Conservation (phyloP, 169 alveolate genomes). For the Cryptosporidium meleagridis region DNA sequence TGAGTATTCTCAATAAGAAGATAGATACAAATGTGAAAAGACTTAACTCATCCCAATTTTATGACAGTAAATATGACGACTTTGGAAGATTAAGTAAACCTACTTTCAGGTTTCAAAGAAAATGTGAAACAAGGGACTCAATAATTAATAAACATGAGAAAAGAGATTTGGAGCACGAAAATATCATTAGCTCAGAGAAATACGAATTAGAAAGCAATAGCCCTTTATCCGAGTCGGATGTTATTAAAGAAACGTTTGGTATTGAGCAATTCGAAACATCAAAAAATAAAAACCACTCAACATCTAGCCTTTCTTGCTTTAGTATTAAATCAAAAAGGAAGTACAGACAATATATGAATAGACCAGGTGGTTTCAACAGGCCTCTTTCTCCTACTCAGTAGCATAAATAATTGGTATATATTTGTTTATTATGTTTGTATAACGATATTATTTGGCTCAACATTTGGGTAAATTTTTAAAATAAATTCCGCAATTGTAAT, state of each 20-base stretch:
- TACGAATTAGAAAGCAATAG: neutral
- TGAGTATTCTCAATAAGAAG: neutral
- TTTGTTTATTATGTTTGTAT: neutral
- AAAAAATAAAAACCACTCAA: slow-evolving; percentile 85
- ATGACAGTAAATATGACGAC: slow-evolving; percentile 9
- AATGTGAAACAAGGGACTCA: neutral
- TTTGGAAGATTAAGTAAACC: slow-evolving; percentile 57
- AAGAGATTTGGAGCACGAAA: neutral
- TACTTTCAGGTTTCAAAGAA: neutral
- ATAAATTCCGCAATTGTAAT: slow-evolving; percentile 60
- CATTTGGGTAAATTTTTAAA: slow-evolving; percentile 42
- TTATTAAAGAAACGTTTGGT: slow-evolving; percentile 83
- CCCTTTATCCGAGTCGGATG: slow-evolving; percentile 37
- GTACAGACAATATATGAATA: slow-evolving; percentile 93
- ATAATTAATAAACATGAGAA: neutral
- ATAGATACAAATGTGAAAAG: neutral
- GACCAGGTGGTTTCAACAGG: slow-evolving; percentile 93
- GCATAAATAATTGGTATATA: neutral
- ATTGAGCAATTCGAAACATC: slow-evolving; percentile 83
- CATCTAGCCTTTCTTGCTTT: slow-evolving; percentile 85
- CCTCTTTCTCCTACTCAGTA: slow-evolving; percentile 88
- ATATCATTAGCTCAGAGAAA: neutral
- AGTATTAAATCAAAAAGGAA: slow-evolving; percentile 88
- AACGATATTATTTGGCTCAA: slow-evolving; percentile 28
- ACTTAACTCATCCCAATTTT: neutral